phyloP scores from a whole-genome alignment of 2,329 filamentous ascomycete species.

The Colletotrichum coccodes region DNA sequence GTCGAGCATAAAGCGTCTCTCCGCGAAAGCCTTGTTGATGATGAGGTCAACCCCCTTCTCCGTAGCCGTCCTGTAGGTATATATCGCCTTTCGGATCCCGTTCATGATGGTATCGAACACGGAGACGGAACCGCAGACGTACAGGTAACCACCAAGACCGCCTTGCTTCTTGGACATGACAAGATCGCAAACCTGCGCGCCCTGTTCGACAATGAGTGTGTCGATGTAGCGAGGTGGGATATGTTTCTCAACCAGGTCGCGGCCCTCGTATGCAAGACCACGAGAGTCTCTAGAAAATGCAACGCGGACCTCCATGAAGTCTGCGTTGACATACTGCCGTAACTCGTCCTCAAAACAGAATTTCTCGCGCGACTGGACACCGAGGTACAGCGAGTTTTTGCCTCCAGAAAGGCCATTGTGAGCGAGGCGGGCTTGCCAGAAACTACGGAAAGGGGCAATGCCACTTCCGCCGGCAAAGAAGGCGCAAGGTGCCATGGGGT shows the following conservation, averaged over 20 bases:
- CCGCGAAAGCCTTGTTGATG: constrained; percentile 62
- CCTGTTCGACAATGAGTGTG: constrained; percentile 60
- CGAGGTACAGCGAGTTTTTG: constrained; percentile 59
- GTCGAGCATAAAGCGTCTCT: constrained; percentile 66
- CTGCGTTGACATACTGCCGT: constrained; percentile 54
- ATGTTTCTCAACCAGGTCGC: constrained; percentile 59
- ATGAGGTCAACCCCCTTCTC: constrained; percentile 62
- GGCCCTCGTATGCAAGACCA: constrained; percentile 56
- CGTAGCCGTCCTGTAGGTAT: constrained; percentile 60
- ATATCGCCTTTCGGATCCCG: constrained; percentile 64
- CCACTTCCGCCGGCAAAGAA: constrained; percentile 65
- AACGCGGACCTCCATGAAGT: constrained; percentile 61
- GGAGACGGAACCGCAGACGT: constrained; percentile 40
- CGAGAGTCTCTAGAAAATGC: constrained; percentile 61
- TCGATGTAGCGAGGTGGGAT: constrained; percentile 64
- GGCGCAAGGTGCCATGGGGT: constrained; percentile 60
- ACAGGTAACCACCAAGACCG: constrained; percentile 47
- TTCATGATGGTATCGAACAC: constrained; percentile 65
- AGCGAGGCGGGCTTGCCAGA: constrained; percentile 59
- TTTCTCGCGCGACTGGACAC: constrained; percentile 62
- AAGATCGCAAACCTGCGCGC: constrained; percentile 60
- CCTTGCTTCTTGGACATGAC: constrained; percentile 67
- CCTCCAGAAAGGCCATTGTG: constrained; percentile 47
- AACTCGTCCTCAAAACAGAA: constrained; percentile 62
- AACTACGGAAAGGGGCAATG: constrained; percentile 63